Conservation (phyloP, 1,139 yeast species). For the Candida gigantensis region DNA sequence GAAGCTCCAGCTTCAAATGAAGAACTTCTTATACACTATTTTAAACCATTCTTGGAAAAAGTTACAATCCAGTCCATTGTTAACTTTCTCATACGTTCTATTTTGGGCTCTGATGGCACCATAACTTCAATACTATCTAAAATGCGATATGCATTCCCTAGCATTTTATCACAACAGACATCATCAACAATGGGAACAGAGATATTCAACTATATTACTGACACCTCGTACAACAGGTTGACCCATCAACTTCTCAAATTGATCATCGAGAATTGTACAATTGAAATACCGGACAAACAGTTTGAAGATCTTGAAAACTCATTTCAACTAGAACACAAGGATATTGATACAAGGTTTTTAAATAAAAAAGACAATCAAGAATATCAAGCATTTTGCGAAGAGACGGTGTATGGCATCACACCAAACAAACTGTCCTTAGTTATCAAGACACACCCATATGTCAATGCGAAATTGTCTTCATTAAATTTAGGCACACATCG, state of each 20-base stretch:
- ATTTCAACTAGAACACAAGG: conserved; percentile 1
- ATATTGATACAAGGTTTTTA: background rate
- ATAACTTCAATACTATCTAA: conserved; percentile 3
- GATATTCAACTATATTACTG: conserved; percentile 7
- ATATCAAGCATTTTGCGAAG: conserved; percentile 6
- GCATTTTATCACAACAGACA: background rate
- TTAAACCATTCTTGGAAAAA: conserved; percentile 10
- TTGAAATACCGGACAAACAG: conserved; percentile 15
- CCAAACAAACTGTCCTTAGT: background rate
- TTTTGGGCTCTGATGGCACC: conserved; percentile 7
- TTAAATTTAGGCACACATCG: conserved; percentile 5
- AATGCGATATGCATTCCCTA: conserved; percentile 9
- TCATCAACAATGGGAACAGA: background rate
- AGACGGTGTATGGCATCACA: background rate
- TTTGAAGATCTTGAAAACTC: conserved; percentile 9
- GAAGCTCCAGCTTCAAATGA: conserved; percentile 8
- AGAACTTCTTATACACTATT: conserved; percentile 9
- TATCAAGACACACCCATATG: conserved; percentile 27
- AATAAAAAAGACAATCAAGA: background rate
- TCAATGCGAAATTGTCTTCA: conserved; percentile 20
- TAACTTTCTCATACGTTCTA: conserved; percentile 6
- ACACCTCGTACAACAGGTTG: conserved; percentile 10
- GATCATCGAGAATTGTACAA: conserved; percentile 22
- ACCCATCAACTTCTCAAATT: conserved; percentile 20
- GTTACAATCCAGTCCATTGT: conserved; percentile 9